These are phyloP conservation scores for Hirschioporus abietinus DNA, from an alignment of 768 basidiomycete genomes.

Conservation along the genomic window DNA sequence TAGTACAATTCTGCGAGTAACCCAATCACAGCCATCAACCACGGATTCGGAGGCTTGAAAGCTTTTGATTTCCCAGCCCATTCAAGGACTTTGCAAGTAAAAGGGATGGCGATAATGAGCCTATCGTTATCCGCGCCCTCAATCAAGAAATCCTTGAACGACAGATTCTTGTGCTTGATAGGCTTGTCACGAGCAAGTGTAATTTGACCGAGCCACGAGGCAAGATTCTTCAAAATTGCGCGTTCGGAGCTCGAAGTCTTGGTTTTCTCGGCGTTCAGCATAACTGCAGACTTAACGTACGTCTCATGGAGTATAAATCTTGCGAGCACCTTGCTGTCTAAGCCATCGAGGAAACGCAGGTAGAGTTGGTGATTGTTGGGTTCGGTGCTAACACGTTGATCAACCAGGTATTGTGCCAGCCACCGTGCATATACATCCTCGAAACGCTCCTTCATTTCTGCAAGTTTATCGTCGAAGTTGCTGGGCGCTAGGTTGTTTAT, in stretches of 20 bases:
- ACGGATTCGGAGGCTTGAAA: constrained; percentile 96
- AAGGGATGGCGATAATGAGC: constrained; percentile 91
- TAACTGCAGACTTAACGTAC: constrained; percentile 72
- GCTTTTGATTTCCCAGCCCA: constrained; percentile 85
- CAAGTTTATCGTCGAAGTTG: constrained; percentile 85
- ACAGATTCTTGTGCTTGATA: constrained; percentile 87
- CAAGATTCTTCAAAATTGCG: constrained; percentile 86
- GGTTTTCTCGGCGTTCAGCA: constrained; percentile 91
- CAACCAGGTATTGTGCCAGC: constrained; percentile 98
- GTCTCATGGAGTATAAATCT: constrained; percentile 92
- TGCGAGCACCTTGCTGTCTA: constrained; percentile 61
- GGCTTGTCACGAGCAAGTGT: constrained; percentile 91
- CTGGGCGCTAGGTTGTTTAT: constrained; percentile 95
- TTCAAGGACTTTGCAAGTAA: constrained; percentile 95
- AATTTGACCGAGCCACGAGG: constrained; percentile 89
- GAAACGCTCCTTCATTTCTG: constrained; percentile 83
- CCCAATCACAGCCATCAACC: constrained; percentile 94
- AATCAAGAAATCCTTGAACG: constrained; percentile 95
- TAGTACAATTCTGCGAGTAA: constrained; percentile 95
- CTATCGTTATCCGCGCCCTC: constrained; percentile 93
- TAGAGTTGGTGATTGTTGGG: constrained; percentile 97
- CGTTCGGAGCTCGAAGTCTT: constrained; percentile 83
- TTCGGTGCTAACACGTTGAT: constrained; percentile 92
- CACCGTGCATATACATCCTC: constrained; percentile 81
- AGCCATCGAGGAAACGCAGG: constrained; percentile 84